Conservation (phyloP, 179 eudicot genomes). For the Amaranthus tricolor region DNA sequence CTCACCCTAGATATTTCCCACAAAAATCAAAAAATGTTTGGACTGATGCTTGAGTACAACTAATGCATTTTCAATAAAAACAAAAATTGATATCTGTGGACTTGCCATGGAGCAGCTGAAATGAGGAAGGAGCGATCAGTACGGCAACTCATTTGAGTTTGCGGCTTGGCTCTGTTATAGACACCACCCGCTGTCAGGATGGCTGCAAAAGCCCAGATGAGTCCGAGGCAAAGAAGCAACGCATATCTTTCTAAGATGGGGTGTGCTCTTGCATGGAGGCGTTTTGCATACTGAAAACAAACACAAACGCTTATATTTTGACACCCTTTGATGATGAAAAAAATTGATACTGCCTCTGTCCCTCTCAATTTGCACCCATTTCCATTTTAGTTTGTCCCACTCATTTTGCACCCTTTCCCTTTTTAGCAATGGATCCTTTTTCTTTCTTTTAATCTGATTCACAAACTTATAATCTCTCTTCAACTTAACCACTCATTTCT, state of each 20-base stretch:
- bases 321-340: background rate
- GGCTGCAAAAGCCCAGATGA: constrained; percentile 91
- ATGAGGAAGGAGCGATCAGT: constrained; percentile 63
- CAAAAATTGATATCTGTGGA: background rate
- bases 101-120: constrained; percentile 88
- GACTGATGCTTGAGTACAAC: background rate
- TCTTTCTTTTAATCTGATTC: too few relatives aligned
- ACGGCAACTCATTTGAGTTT: constrained; percentile 72
- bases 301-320: background rate
- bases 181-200: constrained; percentile 83
- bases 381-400: too few relatives aligned
- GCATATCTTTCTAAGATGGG: constrained; percentile 71
- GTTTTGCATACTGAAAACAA: constrained; percentile 61
- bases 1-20: constrained; percentile 53
- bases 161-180: constrained; percentile 51
- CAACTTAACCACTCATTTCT: too few relatives aligned
- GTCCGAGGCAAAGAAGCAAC: constrained; percentile 74
- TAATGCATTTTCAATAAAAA: background rate
- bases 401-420: too few relatives aligned
- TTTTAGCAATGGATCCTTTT: too few relatives aligned
- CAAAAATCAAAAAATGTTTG: background rate
- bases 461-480: too few relatives aligned
- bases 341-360: background rate
- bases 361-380: too few relatives aligned
- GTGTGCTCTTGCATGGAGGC: constrained; percentile 40